Conservation (phyloP, 371 early-diverging fungal genomes). For the Rhizomucor pusillus region DNA sequence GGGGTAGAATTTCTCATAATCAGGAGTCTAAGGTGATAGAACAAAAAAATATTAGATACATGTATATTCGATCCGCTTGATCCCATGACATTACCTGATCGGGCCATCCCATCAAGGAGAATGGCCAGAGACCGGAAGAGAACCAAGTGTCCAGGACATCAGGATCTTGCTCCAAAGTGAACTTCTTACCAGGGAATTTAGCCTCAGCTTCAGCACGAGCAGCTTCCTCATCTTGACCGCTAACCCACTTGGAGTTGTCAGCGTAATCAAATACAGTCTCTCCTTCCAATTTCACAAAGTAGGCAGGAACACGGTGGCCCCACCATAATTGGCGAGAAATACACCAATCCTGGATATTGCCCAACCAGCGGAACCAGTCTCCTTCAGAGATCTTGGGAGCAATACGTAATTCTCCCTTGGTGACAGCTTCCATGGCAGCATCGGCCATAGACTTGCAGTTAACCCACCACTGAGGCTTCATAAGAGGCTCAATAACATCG, state of each 20-base stretch:
- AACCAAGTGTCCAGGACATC: slow-evolving; percentile 99
- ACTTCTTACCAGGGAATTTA: slow-evolving; percentile 71
- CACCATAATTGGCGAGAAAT: slow-evolving; percentile 99
- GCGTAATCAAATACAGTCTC: slow-evolving; percentile 35
- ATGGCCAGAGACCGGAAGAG: slow-evolving; percentile 99
- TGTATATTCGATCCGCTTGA: too few relatives aligned
- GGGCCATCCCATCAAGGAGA: slow-evolving; percentile 98
- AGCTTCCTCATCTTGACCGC: slow-evolving; percentile 80
- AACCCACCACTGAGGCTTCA: slow-evolving; percentile 99
- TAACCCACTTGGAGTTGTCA: slow-evolving; percentile 84
- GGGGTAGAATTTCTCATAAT: slow-evolving; percentile 92
- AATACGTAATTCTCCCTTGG: slow-evolving; percentile 85
- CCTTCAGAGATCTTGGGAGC: slow-evolving; percentile 87
- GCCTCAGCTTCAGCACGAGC: slow-evolving; percentile 73
- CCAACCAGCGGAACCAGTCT: slow-evolving; percentile 98
- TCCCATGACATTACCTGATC: slow-evolving; percentile 39
- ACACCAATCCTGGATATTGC: slow-evolving; percentile 94
- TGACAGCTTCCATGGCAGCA: slow-evolving; percentile 85
- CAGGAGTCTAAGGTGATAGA: slow-evolving; percentile 71
- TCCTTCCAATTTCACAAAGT: slow-evolving; percentile 84
- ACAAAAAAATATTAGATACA: too few relatives aligned
- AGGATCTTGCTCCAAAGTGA: slow-evolving; percentile 68
- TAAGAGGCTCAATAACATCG: slow-evolving; percentile 97
- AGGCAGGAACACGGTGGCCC: slow-evolving; percentile 99
- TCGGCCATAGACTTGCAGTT: slow-evolving; percentile 92